Evolutionary conservation across 345 rosid genomes (phyloP), one percentile per base, ranked within the genome.

Genomic region (Citrus sinensis): DNA sequence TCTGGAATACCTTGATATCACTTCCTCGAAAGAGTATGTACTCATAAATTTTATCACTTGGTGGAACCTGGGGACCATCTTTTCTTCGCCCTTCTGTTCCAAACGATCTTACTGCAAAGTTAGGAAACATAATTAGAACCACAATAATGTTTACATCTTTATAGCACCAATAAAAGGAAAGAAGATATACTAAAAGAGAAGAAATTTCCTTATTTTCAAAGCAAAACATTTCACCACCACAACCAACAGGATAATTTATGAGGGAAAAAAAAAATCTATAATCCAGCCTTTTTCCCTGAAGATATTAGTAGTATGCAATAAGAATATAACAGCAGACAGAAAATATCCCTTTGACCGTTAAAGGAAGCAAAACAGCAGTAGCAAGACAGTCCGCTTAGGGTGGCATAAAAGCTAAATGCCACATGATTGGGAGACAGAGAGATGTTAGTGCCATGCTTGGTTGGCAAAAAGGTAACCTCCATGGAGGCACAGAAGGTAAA

Each of bases 1-100:
- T 49, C 32, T 7, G 37, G 16, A 20, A 34, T 87, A 90, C 96
- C 96, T 90, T 92, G 73, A 92, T 92, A 76, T 92, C 94, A 76
- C 91, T 90, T 80, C 93, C 96, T 24, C 96, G 89, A 79, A 92
- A 92, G 81, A 92, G 82, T 69, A 92, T 90, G 85, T 90, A 92
- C 80, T 92, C 96, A 67, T 92, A 92, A 80, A 92, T 86, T 80
- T 87, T 92, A 73, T 92, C 96, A 67, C 92, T 88, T 30, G 90
- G 86, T 0, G 87, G 93, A 75, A 92, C 86, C 81, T 90, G 96
- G 6, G 92, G 91, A 42, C 93, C 93, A 75, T 92, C 96, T 37
- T 90, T 89, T 80, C 90, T 90, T 71, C 96, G 87, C 73, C 92
- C 96, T 82, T 92, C 93, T 4, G 96, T 92, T 82, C 96, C 96